Evolutionary conservation across 2,329 filamentous ascomycete genomes (phyloP), one percentile per base, ranked within the genome.

Genomic region (Beauveria rudraprayagi): DNA sequence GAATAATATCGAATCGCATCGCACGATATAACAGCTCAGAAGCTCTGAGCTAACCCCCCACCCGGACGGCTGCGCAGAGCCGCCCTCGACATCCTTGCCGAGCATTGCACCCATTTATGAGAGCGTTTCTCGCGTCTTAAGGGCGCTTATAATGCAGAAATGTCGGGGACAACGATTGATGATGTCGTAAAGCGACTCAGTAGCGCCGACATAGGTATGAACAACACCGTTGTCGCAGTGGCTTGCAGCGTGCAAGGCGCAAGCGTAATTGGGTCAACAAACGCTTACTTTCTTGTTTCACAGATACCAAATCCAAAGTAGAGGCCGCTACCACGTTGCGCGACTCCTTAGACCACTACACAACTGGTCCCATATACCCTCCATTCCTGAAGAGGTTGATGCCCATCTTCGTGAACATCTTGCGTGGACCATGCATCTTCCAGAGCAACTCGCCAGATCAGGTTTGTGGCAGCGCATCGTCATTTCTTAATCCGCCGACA

Each of bases 331-430:
- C 88, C 57, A 89, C 92, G 66, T 81, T 99, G 69, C 91, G 94
- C 72, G 95, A 99, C 76, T 91, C 84, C 69, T 87, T 97, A 67
- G 95, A 99, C 66, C 83, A 91, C 70, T 96, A 94, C 78, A 91
- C 89, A 60, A 85, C 84, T 69, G 87, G 90, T 58, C 81, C 83
- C 60, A 86, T 86, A 68, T 99, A 97, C 73, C 76, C 84, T 30
- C 80, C 83, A 56, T 97, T 99, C 72, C 81, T 99, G 63, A 85
- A 90, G 70, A 90, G 90, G 75, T 81, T 97, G 69, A 89, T 97
- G 78, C 94, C 94, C 44, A 85, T 96, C 40, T 94, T 97, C 76
- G 84, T 94, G 71, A 86, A 83, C 72, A 90, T 96, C 59, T 79
- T 99, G 56, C 87, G 88, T 70, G 91, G 91, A 60, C 87, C 89